Base-by-base conservation (phyloP, 805 yeast genomes). In the Cyberlindnera americana region DNA sequence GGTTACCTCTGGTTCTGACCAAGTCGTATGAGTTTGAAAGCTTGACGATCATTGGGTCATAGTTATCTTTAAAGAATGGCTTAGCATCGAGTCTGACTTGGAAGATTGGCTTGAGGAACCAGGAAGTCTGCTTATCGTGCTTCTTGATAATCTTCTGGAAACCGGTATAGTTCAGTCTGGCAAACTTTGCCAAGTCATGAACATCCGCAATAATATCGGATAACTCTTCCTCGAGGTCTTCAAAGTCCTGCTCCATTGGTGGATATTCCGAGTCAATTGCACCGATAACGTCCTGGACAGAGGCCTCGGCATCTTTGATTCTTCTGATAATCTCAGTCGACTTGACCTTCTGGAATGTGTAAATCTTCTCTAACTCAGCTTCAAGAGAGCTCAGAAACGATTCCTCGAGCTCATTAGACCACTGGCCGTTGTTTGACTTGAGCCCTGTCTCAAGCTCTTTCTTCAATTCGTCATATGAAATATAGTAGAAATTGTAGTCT, bases 61-160 rank as follows among this genome's bases (percentile, higher is more conserved):
- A 88, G 62, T 93, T 89, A 60, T 90, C 96, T 64, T 91, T 91
- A 74, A 83, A 93, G 62, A 93, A 93, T 0, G 99, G 96, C 61
- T 91, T 93, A 19, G 97, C 73, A 57, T 91, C 88, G 60, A 93
- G 76, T 55, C 98, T 76, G 19, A 84, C 96, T 52, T 88, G 95
- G 69, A 93, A 91, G 45, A 91, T 85, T 7, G 99, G 98, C 60
- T 82, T 84, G 58, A 93, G 72, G 40, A 77, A 80, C 72, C 79
- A 81, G 26, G 73, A 71, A 14, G 98, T 90, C 48, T 77, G 76
- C 64, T 93, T 93, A 66, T 93, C 99, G 63, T 93, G 99, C 65
- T 93, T 93, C 67, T 93, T 93, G 58, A 93, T 77, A 53, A 93
- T 93, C 64, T 93, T 93, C 64, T 88, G 96, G 70, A 93, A 93